Percentiles rank a stretch among this genome's conserved stretches.
phyloP scores from a whole-genome alignment of 805 yeast genomes.

The Sugiyamaella mastotermitis region DNA sequence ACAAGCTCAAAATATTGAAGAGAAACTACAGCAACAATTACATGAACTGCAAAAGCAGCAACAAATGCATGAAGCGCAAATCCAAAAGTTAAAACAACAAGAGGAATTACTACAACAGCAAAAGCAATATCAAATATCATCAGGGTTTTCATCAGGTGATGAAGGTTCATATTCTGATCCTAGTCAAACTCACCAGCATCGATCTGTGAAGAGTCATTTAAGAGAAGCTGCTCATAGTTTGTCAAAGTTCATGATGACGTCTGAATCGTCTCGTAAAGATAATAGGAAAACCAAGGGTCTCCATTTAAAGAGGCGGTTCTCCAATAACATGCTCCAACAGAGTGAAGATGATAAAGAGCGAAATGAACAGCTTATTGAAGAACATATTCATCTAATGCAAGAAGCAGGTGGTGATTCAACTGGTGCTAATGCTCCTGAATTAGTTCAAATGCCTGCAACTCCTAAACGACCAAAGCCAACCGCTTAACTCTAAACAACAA shows the following conservation, averaged over 20 bases:
- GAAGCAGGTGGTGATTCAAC: not conserved
- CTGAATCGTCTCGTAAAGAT: slow-evolving; percentile 12
- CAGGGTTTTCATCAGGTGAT: no score
- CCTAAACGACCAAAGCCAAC: slow-evolving; percentile 7
- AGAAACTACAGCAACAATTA: not conserved
- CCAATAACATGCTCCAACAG: no score
- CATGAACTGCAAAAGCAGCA: no score
- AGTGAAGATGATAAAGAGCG: no score
- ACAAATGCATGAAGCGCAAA: not conserved
- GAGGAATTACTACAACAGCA: no score
- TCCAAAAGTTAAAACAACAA: not conserved
- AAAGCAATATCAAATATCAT: no score
- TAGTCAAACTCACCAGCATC: not conserved
- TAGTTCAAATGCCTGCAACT: slow-evolving; percentile 1
- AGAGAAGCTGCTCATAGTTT: slow-evolving; percentile 7
- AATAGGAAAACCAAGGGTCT: slow-evolving; percentile 5
- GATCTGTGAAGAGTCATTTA: slow-evolving; percentile 6
- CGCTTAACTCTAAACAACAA: not conserved
- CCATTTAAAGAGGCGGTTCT: slow-evolving; percentile 6
- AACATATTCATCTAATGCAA: not conserved
- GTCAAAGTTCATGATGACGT: slow-evolving; percentile 10
- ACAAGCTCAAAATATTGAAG: not conserved
- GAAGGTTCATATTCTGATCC: not conserved
- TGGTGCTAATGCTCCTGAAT: no score
- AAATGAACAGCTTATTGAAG: not conserved